Base-by-base conservation (phyloP, 805 yeast species). In the Lipomyces sp. region DNA sequence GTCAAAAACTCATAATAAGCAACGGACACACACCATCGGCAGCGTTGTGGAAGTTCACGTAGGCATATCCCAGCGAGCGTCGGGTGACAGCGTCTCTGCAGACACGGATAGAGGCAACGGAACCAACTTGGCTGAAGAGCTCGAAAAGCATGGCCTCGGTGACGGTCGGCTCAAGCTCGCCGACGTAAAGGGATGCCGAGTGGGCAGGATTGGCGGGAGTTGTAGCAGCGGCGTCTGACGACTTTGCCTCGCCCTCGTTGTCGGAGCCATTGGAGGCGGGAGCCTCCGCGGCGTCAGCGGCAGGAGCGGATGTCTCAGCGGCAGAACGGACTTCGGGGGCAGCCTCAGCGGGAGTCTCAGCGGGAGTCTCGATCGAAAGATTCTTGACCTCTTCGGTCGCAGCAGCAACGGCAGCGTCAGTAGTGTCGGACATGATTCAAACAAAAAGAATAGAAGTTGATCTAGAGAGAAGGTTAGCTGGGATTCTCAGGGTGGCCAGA, bases 31-130 rank as follows among this genome's bases (percentile, higher is more conserved):
- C 29, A 51, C 96, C 98, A 68, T 93, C 97, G 59, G 79, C 86
- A 62, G 79, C 74, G 72, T 83, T 81, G 76, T 84, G 89, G 83
- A 77, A 93, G 84, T 93, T 93, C 67, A 93, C 96, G 76, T 93
- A 93, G 66, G 96, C 98, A 73, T 93, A 93, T 69, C 98, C 98
- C 63, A 93, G 82, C 57, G 98, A 91, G 69, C 88, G 89, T 78
- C 91, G 87, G 71, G 97, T 83, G 64, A 93, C 84, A 63, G 97
- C 95, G 70, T 93, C 98, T 76, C 98, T 91, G 78, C 98, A 93
- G 60, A 93, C 96, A 77, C 98, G 90, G 72, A 93, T 90, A 58
- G 96, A 87, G 29, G 96, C 81, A 55, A 93, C 98, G 67, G 87
- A 89, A 63, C 98, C 98, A 65, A 91, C 79, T 68, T 86, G 89